Conservation (phyloP, 495 filamentous ascomycete genomes). For the Xeromyces bisporus region DNA sequence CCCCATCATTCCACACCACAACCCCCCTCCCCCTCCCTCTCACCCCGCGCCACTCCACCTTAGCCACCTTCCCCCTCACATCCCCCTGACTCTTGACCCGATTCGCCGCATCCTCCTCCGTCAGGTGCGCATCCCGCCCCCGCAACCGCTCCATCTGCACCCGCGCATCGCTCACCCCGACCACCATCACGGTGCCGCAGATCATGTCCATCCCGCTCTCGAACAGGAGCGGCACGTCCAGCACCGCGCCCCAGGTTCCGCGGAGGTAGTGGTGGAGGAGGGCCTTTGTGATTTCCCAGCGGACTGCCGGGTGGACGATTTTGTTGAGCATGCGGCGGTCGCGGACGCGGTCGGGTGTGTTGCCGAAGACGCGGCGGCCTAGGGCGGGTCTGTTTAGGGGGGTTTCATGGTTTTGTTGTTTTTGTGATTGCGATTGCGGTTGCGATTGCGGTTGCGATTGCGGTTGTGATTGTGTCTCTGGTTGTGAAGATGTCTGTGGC, state of each 20-base stretch:
- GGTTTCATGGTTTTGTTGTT: no score
- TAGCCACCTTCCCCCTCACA: constrained; percentile 60
- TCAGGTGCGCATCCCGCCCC: constrained; percentile 54
- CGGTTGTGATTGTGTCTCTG: constrained; percentile 7
- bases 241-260: constrained; percentile 72
- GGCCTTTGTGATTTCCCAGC: constrained; percentile 53
- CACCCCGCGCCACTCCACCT: constrained; percentile 45
- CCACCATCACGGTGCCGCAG: constrained; percentile 70
- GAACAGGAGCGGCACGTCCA: constrained; percentile 85
- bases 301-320: constrained; percentile 84
- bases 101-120: constrained; percentile 61
- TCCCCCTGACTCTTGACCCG: constrained; percentile 71
- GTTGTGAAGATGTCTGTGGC: not conserved
- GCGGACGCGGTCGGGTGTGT: constrained; percentile 38
- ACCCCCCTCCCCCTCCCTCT: constrained; percentile 41
- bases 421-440: constrained; percentile 38
- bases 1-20: constrained; percentile 78
- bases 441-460: constrained; percentile 11
- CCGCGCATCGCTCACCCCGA: constrained; percentile 54
- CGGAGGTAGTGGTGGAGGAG: constrained; percentile 47
- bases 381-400: constrained; percentile 76
- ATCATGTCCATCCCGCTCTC: constrained; percentile 68
- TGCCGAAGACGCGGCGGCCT: constrained; percentile 71
- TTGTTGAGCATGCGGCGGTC: constrained; percentile 62
- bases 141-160: constrained; percentile 66